These are phyloP conservation scores for Tephrocybe sp. DNA, from an alignment of 768 basidiomycete species.

Conservation along the genomic window DNA sequence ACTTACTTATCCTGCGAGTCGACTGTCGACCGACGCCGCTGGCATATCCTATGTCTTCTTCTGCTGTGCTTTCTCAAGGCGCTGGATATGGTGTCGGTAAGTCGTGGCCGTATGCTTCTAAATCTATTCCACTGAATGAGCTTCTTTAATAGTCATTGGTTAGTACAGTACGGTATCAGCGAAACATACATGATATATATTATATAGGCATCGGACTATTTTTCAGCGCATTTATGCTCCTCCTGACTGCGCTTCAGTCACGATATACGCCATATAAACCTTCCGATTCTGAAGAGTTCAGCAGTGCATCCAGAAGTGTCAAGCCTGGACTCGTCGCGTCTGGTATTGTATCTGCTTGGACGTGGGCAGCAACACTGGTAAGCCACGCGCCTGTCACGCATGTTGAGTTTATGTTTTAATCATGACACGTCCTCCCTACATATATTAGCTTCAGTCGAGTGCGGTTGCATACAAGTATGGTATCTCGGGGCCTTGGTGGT, in stretches of 20 bases:
- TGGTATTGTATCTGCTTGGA: constrained; percentile 93
- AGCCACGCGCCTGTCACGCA: constrained; percentile 7
- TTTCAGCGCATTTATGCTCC: constrained; percentile 80
- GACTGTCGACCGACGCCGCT: neutral
- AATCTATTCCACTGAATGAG: neutral
- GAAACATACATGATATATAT: neutral
- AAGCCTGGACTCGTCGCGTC: constrained; percentile 92
- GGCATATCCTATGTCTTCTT: constrained; percentile 1
- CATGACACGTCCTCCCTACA: neutral
- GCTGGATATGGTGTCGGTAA: constrained; percentile 23
- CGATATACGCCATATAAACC: constrained; percentile 84
- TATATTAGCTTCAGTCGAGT: constrained; percentile 62
- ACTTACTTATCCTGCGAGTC: neutral
- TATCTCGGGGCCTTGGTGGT: constrained; percentile 88
- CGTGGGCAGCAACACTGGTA: constrained; percentile 79
- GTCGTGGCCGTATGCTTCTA: neutral
- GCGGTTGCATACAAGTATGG: constrained; percentile 85
- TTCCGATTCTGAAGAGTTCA: constrained; percentile 79
- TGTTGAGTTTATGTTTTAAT: neutral
- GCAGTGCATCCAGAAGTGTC: constrained; percentile 75
- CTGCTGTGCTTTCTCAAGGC: constrained; percentile 12
- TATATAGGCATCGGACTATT: constrained; percentile 80
- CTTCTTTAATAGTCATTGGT: constrained; percentile 45
- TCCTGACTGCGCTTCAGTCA: constrained; percentile 75
- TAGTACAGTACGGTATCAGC: constrained; percentile 7